Base-by-base conservation (phyloP, 2,329 filamentous ascomycete species). In the Botryosphaeria agaves region DNA sequence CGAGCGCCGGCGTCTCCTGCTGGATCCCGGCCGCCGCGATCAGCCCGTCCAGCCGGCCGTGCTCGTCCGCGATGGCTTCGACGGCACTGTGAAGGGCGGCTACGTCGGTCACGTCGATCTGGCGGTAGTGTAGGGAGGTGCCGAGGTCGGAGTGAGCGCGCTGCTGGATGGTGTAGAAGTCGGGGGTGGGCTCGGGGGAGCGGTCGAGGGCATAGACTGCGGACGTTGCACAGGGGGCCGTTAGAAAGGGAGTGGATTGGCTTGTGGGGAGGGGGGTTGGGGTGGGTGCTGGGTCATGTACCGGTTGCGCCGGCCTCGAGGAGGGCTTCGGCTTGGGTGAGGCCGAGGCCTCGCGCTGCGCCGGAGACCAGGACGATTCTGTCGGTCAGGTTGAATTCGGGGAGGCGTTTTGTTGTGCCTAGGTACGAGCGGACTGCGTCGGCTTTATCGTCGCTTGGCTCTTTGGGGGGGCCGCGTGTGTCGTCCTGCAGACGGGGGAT, bases 1-100 rank as follows among this genome's bases (percentile, higher is more conserved):
- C 82, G 32, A 93, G 61, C 1, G 85, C 83, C 0, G 80, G 57
- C 0, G 73, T 83, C 56, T 91, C 82, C 53, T 91, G 78, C 55
- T 92, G 81, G 43, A 83, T 79, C 1, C 73, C 76, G 0, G 76
- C 76, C 0, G 74, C 74, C 0, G 75, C 74, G 28, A 93, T 71
- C 32, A 92, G 57, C 0, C 84, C 84, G 46, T 92, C 82, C 36
- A 93, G 55, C 11, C 77, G 69, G 5, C 76, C 76, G 38, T 83
- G 69, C 35, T 67, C 56, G 30, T 72, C 61, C 11, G 72, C 80
- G 39, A 93, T 89, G 7, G 58, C 61, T 38, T 66, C 61, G 28
- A 91, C 62, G 31, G 79, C 65, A 25, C 58, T 60, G 48, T 85
- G 76, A 27, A 93, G 63, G 23, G 62, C 53, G 4, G 63, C 58